Base-by-base conservation (phyloP, 805 yeast species). In the Candida endomychidarum region DNA sequence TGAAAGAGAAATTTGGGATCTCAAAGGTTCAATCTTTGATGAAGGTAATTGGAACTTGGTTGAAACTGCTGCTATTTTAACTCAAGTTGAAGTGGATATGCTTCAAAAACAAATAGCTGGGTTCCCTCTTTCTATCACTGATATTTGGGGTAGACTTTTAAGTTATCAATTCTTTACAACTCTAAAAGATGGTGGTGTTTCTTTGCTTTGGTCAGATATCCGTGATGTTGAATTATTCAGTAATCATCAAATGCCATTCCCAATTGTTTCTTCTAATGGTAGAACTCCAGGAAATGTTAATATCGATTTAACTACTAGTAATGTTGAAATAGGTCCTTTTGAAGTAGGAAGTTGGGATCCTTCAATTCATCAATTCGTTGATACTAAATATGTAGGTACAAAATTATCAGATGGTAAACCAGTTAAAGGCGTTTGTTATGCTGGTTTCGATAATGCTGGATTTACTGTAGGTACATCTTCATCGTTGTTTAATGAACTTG, bases 311-410 rank as follows among this genome's bases (percentile, higher is more conserved):
- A 64, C 65, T 48, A 62, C 71, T 17, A 63, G 71, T 1, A 58
- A 65, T 11, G 56, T 66, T 41, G 73, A 67, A 53, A 40, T 65
- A 37, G 61, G 53, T 31, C 68, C 73, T 3, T 67, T 37, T 43
- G 73, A 67, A 48, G 41, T 88, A 53, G 96, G 96, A 10, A 81
- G 95, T 3, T 88, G 95, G 95, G 96, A 89, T 55, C 85, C 88
- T 8, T 67, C 83, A 1, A 62, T 86, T 39, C 67, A 74, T 39
- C 64, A 83, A 2, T 87, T 88, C 60, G 70, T 81, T 11, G 81
- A 83, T 43, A 61, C 78, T 30, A 74, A 79, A 58, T 87, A 83
- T 56, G 57, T 86, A 33, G 96, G 96, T 7, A 73, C 95, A 1
- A 60, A 73, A 15, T 74, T 83, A 24, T 58, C 60, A 28, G 49